phyloP scores from a whole-genome alignment of 1,284 basidiomycete species.

The Leccinum fallax region DNA sequence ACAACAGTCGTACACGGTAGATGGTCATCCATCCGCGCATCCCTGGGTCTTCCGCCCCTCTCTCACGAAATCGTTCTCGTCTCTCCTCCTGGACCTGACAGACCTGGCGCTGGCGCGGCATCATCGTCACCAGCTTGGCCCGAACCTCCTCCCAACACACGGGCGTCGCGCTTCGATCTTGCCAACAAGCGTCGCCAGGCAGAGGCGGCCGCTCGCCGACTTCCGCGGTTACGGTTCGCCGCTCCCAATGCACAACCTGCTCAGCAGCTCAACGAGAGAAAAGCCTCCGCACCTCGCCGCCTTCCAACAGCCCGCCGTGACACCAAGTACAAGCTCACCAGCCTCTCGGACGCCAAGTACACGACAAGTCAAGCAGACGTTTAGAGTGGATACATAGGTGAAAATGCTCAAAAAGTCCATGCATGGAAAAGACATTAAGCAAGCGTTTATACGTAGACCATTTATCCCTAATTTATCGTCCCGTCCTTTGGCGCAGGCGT shows the following conservation, averaged over 20 bases:
- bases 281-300: background rate
- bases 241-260: slow-evolving; percentile 1
- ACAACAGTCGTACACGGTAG: slow-evolving; percentile 26
- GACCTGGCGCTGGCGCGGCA: background rate
- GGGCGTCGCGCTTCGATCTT: slow-evolving; percentile 30
- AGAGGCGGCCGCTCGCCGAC: slow-evolving; percentile 10
- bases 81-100: background rate
- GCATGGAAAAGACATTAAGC: slow-evolving; percentile 19
- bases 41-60: slow-evolving; percentile 29
- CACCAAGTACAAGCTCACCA: background rate
- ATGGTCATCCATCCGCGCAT: slow-evolving; percentile 34
- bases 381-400: slow-evolving; percentile 4
- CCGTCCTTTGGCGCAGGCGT: slow-evolving; percentile 1
- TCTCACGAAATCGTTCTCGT: slow-evolving; percentile 11
- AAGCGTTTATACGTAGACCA: slow-evolving; percentile 11
- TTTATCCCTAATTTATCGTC: slow-evolving; percentile 12
- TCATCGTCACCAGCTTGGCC: background rate
- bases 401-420: slow-evolving; percentile 14
- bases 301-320: background rate
- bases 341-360: background rate
- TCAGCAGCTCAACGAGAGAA: background rate
- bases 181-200: slow-evolving; percentile 16
- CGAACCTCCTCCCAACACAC: slow-evolving; percentile 1
- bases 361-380: background rate
- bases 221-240: slow-evolving; percentile 22